Evolutionary conservation across 768 basidiomycete genomes (phyloP).

Genomic region (Phaeotremella skinneri): DNA sequence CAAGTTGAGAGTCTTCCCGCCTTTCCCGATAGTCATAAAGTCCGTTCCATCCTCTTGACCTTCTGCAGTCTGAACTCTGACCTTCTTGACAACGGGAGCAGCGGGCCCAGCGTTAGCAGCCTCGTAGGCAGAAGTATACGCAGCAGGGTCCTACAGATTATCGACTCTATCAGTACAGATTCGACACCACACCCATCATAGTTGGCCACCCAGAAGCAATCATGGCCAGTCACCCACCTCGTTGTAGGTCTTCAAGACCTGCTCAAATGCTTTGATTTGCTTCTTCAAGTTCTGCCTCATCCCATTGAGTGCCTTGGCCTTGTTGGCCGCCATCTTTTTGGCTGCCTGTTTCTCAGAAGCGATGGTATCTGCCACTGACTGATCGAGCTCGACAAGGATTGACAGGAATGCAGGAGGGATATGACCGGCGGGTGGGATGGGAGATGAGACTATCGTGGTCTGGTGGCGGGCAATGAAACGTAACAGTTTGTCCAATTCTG

Average conservation of each 20-base stretch:
- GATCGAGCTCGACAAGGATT: conserved; percentile 62
- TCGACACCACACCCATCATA: neutral
- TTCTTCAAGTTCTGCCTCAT: conserved; percentile 98
- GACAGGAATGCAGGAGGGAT: conserved; percentile 57
- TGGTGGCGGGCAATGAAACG: conserved; percentile 81
- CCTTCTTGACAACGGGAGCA: conserved; percentile 55
- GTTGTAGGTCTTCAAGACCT: conserved; percentile 72
- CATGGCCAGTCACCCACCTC: conserved; percentile 58
- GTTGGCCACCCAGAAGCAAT: neutral
- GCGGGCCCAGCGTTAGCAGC: conserved; percentile 43
- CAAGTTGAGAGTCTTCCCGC: conserved; percentile 77
- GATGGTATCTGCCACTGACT: conserved; percentile 67
- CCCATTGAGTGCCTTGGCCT: conserved; percentile 90
- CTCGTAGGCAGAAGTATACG: conserved; percentile 73
- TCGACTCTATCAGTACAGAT: neutral
- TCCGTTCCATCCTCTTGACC: conserved; percentile 59
- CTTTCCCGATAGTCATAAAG: conserved; percentile 87
- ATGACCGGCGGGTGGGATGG: conserved; percentile 79
- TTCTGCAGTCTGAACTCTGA: conserved; percentile 44
- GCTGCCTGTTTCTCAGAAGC: conserved; percentile 86
- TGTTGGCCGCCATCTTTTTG: conserved; percentile 92
- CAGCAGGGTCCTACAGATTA: conserved; percentile 80
- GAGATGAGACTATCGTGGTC: conserved; percentile 72
- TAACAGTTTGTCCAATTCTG: conserved; percentile 93
- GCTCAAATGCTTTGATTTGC: conserved; percentile 81